Evolutionary conservation across 495 filamentous ascomycete species (phyloP).

Genomic region (Saxispiralis lemnorum): DNA sequence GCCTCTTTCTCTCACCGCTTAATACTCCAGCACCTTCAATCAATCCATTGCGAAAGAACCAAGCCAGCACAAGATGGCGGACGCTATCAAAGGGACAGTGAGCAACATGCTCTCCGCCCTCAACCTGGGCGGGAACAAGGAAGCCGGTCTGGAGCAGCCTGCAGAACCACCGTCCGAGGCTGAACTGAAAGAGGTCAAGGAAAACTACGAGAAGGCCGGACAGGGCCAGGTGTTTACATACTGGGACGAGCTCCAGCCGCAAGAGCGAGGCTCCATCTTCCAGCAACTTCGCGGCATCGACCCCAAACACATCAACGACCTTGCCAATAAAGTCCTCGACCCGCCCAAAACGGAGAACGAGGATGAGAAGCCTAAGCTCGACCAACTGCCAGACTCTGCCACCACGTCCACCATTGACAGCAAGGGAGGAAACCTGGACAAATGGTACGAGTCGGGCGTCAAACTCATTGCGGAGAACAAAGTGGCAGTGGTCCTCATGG

Average conservation of each 20-base stretch:
- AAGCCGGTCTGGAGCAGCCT: background rate
- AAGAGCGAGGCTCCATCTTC: slow-evolving; percentile 64
- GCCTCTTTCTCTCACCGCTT: too few relatives aligned
- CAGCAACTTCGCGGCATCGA: slow-evolving; percentile 67
- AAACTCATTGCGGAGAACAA: slow-evolving; percentile 73
- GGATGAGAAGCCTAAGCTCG: slow-evolving; percentile 42
- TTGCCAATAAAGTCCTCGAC: slow-evolving; percentile 65
- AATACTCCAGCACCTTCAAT: too few relatives aligned
- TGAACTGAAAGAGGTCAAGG: slow-evolving; percentile 54
- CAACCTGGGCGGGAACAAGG: slow-evolving; percentile 11
- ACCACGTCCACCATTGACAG: slow-evolving; percentile 87
- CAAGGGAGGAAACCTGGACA: slow-evolving; percentile 54
- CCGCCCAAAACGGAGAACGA: slow-evolving; percentile 41
- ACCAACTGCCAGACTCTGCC: slow-evolving; percentile 79
- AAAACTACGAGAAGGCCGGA: slow-evolving; percentile 58
- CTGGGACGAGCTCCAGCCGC: slow-evolving; percentile 53
- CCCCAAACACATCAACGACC: slow-evolving; percentile 62
- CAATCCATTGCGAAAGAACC: too few relatives aligned
- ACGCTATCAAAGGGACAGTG: slow-evolving; percentile 6
- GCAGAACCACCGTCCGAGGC: slow-evolving; percentile 38
- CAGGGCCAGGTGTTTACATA: slow-evolving; percentile 90
- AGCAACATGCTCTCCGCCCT: slow-evolving; percentile 16
- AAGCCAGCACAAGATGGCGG: background rate
- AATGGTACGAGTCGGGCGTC: slow-evolving; percentile 73
- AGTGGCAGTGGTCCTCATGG: slow-evolving; percentile 91